These are phyloP conservation scores for Fomitopsis pulvina DNA, from an alignment of 768 basidiomycete species.

Conservation along the genomic window DNA sequence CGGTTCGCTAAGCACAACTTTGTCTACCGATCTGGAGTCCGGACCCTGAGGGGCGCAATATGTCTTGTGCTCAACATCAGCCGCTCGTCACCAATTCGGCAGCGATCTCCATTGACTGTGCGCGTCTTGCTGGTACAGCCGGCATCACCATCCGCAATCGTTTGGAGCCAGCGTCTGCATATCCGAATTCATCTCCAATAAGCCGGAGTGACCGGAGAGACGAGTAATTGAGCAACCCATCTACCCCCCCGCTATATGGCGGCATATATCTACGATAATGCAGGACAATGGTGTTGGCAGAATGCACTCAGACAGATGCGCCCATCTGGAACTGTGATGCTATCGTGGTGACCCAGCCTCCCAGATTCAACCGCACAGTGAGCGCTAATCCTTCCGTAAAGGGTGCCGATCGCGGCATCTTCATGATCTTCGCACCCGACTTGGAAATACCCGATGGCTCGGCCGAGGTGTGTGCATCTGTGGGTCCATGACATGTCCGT, in stretches of 20 bases:
- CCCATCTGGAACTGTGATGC: not conserved
- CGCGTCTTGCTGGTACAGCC: not conserved
- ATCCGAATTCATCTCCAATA: not conserved
- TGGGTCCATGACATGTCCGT: slow-evolving; percentile 2
- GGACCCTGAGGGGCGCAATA: too few relatives aligned
- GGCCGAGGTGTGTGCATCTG: slow-evolving; percentile 1
- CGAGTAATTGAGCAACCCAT: not conserved
- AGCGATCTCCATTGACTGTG: not conserved
- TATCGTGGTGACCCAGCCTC: not conserved
- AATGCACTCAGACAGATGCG: not conserved
- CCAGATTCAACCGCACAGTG: not conserved
- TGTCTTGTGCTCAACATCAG: too few relatives aligned
- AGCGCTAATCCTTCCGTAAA: too few relatives aligned
- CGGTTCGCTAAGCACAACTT: too few relatives aligned
- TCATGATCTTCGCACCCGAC: not conserved
- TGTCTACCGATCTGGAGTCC: too few relatives aligned
- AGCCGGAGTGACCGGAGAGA: not conserved
- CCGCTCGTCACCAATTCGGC: too few relatives aligned
- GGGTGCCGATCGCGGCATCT: not conserved
- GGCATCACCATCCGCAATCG: not conserved
- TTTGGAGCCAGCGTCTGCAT: not conserved
- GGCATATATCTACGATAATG: not conserved
- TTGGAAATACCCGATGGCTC: not conserved
- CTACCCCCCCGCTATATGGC: not conserved
- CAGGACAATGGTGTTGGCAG: not conserved